These are phyloP conservation scores for Gardenia jasminoides DNA, from an alignment of 257 asterid genomes.

Conservation along the genomic window DNA sequence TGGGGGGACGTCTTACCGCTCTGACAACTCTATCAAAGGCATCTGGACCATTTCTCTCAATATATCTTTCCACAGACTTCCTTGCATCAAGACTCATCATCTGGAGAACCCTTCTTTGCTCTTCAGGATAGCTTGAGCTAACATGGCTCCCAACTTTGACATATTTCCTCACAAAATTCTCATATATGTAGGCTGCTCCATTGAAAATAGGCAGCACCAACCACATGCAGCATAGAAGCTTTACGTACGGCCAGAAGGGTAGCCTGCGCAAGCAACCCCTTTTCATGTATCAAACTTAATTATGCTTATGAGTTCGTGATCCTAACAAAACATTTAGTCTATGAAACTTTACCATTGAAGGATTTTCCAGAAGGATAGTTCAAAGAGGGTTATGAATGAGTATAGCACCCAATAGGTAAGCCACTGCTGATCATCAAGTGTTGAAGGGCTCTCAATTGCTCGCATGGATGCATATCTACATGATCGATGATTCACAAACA, in stretches of 20 bases:
- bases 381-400: slow-evolving; percentile 70
- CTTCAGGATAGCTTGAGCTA: slow-evolving; percentile 51
- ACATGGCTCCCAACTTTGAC: slow-evolving; percentile 55
- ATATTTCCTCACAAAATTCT: slow-evolving; percentile 58
- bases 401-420: slow-evolving; percentile 88
- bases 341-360: slow-evolving; percentile 65
- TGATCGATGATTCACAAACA: slow-evolving; percentile 6
- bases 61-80: slow-evolving; percentile 68
- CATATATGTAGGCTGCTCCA: slow-evolving; percentile 60
- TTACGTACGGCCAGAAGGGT: slow-evolving; percentile 83
- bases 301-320: neutral
- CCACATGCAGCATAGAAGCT: slow-evolving; percentile 62
- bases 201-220: slow-evolving; percentile 44
- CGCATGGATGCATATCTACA: slow-evolving; percentile 70
- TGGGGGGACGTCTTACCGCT: slow-evolving; percentile 44
- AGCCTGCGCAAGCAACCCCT: slow-evolving; percentile 42
- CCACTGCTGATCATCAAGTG: slow-evolving; percentile 92
- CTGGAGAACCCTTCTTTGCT: slow-evolving; percentile 66
- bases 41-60: slow-evolving; percentile 65
- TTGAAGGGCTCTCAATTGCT: slow-evolving; percentile 92
- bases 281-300: too few species aligned
- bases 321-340: too few species aligned
- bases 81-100: slow-evolving; percentile 93
- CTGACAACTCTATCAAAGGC: slow-evolving; percentile 73
- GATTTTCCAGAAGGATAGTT: slow-evolving; percentile 76